phyloP scores from a whole-genome alignment of 495 filamentous ascomycete genomes.

The Evernia prunastri region DNA sequence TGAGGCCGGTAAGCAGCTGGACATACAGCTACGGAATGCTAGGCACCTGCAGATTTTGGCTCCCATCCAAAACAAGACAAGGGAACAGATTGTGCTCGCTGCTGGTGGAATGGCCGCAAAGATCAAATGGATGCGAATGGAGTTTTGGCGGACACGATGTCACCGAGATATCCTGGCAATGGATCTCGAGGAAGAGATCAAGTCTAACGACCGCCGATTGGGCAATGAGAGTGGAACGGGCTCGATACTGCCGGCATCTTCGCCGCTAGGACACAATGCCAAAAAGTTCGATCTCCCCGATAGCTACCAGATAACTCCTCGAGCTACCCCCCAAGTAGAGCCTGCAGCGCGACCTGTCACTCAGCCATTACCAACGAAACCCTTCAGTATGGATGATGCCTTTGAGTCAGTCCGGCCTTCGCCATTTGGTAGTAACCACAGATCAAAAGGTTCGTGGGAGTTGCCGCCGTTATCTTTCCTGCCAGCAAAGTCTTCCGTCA shows the following conservation, averaged over 20 bases:
- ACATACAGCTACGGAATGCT: slow-evolving; percentile 80
- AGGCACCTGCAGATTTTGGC: slow-evolving; percentile 84
- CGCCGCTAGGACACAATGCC: slow-evolving; percentile 4
- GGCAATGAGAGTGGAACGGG: slow-evolving; percentile 20
- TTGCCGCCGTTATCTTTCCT: slow-evolving; percentile 41
- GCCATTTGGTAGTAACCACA: slow-evolving; percentile 41
- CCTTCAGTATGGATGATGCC: slow-evolving; percentile 28
- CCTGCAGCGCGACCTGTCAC: slow-evolving; percentile 26
- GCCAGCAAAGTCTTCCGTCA: slow-evolving; percentile 16
- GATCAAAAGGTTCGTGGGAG: slow-evolving; percentile 46
- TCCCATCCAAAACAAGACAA: slow-evolving; percentile 76
- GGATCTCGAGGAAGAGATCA: slow-evolving; percentile 73
- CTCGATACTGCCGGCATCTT: slow-evolving; percentile 9
- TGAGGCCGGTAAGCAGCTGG: slow-evolving; percentile 65
- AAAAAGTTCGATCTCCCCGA: slow-evolving; percentile 7
- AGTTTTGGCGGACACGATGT: slow-evolving; percentile 87
- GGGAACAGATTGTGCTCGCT: slow-evolving; percentile 77
- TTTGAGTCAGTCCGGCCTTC: slow-evolving; percentile 29
- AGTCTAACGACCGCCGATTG: background rate
- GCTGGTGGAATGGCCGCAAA: slow-evolving; percentile 83
- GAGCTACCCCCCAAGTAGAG: slow-evolving; percentile 28
- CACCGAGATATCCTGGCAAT: slow-evolving; percentile 80
- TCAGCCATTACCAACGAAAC: slow-evolving; percentile 26
- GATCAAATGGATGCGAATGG: slow-evolving; percentile 85
- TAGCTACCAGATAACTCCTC: slow-evolving; percentile 9